Evolutionary conservation across 2,329 filamentous ascomycete genomes (phyloP).

Genomic region (Aspergillus unguis): DNA sequence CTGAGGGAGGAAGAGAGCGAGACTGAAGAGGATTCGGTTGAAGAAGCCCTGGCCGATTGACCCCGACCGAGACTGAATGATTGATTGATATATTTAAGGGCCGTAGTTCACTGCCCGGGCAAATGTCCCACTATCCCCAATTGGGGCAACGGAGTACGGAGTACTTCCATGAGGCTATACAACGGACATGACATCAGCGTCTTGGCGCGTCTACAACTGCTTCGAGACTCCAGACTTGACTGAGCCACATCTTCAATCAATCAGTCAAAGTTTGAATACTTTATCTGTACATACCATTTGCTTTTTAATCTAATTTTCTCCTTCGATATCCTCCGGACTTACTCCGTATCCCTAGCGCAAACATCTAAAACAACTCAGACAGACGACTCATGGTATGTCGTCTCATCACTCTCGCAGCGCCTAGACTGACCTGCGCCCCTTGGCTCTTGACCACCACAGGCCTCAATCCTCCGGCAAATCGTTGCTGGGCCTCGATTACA

Average conservation of each 20-base stretch:
- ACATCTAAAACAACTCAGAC: background rate
- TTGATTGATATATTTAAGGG: too few relatives aligned
- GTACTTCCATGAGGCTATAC: background rate
- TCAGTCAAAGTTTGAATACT: background rate
- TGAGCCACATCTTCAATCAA: background rate
- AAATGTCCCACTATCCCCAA: too few relatives aligned
- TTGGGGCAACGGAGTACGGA: too few relatives aligned
- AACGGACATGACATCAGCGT: slow-evolving; percentile 3
- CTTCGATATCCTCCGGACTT: too few relatives aligned
- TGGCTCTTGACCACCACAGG: slow-evolving; percentile 39
- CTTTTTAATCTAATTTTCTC: background rate
- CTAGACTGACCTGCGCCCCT: slow-evolving; percentile 17
- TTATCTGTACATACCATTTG: background rate
- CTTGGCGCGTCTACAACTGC: background rate
- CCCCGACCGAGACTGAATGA: too few relatives aligned
- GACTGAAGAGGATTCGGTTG: too few relatives aligned
- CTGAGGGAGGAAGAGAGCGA: too few relatives aligned
- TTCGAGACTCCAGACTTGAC: too few relatives aligned
- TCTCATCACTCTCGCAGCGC: slow-evolving; percentile 2
- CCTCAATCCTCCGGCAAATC: slow-evolving; percentile 80
- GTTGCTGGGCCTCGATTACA: slow-evolving; percentile 81
- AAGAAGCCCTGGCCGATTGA: too few relatives aligned
- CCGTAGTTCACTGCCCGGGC: too few relatives aligned
- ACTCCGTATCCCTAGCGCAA: too few relatives aligned
- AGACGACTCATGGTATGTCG: slow-evolving; percentile 13